phyloP scores from a whole-genome alignment of 2,329 filamentous ascomycete genomes.

The Diaporthe australafricana region DNA sequence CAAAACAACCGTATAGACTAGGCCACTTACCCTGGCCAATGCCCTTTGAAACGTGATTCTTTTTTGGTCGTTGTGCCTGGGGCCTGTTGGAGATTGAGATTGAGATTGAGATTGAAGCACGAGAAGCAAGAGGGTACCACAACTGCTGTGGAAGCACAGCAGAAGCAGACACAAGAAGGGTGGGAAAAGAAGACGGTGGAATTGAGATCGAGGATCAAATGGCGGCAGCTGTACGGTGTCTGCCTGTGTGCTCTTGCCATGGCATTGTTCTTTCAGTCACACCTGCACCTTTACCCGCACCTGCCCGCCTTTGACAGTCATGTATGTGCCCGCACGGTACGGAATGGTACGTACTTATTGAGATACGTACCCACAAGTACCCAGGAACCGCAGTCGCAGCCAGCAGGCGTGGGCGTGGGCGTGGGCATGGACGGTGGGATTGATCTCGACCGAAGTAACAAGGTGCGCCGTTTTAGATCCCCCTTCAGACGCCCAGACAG shows the following conservation, averaged over 20 bases:
- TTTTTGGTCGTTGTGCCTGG: slow-evolving; percentile 10
- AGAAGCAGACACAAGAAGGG: not conserved
- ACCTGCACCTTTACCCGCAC: slow-evolving; percentile 13
- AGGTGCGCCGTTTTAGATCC: slow-evolving; percentile 29
- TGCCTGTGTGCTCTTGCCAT: not conserved
- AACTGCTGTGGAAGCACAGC: not conserved
- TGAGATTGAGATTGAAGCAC: too few relatives aligned
- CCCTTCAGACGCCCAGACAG: slow-evolving; percentile 30
- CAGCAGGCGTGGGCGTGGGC: not conserved
- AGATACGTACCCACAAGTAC: not conserved
- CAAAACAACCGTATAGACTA: not conserved
- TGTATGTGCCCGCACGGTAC: not conserved
- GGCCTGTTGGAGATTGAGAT: slow-evolving; percentile 11
- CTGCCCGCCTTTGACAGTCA: slow-evolving; percentile 11
- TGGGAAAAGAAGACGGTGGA: slow-evolving; percentile 1
- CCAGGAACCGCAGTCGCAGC: not conserved
- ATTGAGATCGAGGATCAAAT: not conserved
- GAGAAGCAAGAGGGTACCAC: not conserved
- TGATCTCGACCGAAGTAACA: slow-evolving; percentile 32
- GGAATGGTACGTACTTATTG: not conserved
- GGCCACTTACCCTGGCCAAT: slow-evolving; percentile 21
- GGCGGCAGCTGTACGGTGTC: not conserved
- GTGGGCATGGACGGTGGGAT: slow-evolving; percentile 16
- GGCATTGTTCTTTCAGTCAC: slow-evolving; percentile 5
- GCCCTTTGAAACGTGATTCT: slow-evolving; percentile 26